Conservation (phyloP, 106 monocot genomes). For the Triglochin maritima region DNA sequence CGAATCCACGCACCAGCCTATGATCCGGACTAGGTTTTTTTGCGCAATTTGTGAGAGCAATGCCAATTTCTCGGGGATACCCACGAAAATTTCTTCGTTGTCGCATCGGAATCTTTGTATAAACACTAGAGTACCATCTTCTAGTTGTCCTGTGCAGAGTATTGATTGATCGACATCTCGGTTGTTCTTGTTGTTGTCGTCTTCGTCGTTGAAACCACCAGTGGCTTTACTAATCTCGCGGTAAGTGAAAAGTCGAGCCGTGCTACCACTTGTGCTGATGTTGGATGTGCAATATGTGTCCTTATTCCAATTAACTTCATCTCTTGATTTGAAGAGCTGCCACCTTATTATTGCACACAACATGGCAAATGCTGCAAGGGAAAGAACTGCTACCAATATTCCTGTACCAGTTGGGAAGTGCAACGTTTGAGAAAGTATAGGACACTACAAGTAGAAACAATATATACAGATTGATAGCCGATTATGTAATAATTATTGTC, state of each 20-base stretch:
- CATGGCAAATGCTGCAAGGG: slow-evolving; percentile 24
- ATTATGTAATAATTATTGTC: too few species aligned
- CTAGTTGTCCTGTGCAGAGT: slow-evolving; percentile 38
- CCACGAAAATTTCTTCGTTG: slow-evolving; percentile 22
- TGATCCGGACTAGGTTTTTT: slow-evolving; percentile 42
- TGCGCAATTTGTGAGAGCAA: slow-evolving; percentile 47
- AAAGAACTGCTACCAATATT: slow-evolving; percentile 33
- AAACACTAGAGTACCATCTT: slow-evolving; percentile 54
- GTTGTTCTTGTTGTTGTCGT: background rate
- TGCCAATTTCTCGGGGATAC: slow-evolving; percentile 36
- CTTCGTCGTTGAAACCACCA: slow-evolving; percentile 40
- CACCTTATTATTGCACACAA: slow-evolving; percentile 36
- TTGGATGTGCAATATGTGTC: slow-evolving; percentile 19
- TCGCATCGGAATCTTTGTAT: slow-evolving; percentile 55
- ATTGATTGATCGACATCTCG: slow-evolving; percentile 22
- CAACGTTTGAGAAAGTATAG: too few species aligned
- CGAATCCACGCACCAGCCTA: slow-evolving; percentile 63
- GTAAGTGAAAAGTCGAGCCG: slow-evolving; percentile 48
- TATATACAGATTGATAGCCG: too few species aligned
- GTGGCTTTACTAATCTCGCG: slow-evolving; percentile 76
- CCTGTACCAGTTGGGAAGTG: slow-evolving; percentile 19
- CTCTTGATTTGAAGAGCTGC: slow-evolving; percentile 2
- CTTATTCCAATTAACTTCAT: slow-evolving; percentile 10
- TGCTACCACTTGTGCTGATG: slow-evolving; percentile 27
- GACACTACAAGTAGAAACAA: too few species aligned